Evolutionary conservation across 192 early-diverging fungal genomes (phyloP), one percentile per base, ranked within the genome.

Genomic region (Mortierella hygrophila): DNA sequence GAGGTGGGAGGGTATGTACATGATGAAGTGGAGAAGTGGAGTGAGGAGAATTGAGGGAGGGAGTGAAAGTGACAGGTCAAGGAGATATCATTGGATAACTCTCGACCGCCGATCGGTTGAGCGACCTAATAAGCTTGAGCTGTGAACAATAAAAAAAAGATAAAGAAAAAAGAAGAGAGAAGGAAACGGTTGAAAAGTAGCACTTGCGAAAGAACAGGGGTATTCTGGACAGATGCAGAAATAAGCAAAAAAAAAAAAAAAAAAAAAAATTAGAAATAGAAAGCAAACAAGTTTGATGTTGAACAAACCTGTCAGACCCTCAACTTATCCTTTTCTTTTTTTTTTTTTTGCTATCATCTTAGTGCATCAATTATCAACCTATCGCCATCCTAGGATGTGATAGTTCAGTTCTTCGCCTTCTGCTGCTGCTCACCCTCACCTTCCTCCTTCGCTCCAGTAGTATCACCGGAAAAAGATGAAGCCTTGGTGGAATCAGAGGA

Each of bases 231-330:
- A 11, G 60, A 65, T 29, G 60, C 60, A 65, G 60, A 65, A 65
- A 65, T 65, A 65, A 65, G 60, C 60, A 69, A 65, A 63, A 68
- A 72, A 47, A 18, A 46, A 44, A 44, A 46, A 9, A 32, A 49
- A 68, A 54, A 42, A n/a, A 46, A 65, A 16, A 73, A 68, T 6
- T 13, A 60, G 47, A 1, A 73, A 68, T 16, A 68, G 40, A n/a
- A n/a, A 23, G 18, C 15, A 40, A 78, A 29, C 29, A 77, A 69
- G 38, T n/a, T 42, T 47, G 29, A 32, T 21, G 32, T 29, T 77
- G 29, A 46, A 65, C 65, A 46, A 70, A 42, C 32, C 68, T 41
- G 21, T 41, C 32, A n/a, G 0, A 44, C 21, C n/a, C 2, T 76
- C 75, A 41, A 47, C 65, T 77, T 63, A 69, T 69, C 29, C 38